Evolutionary conservation across 495 filamentous ascomycete genomes (phyloP), one percentile per base, ranked within the genome.

Genomic region (Cladorrhinum samala): DNA sequence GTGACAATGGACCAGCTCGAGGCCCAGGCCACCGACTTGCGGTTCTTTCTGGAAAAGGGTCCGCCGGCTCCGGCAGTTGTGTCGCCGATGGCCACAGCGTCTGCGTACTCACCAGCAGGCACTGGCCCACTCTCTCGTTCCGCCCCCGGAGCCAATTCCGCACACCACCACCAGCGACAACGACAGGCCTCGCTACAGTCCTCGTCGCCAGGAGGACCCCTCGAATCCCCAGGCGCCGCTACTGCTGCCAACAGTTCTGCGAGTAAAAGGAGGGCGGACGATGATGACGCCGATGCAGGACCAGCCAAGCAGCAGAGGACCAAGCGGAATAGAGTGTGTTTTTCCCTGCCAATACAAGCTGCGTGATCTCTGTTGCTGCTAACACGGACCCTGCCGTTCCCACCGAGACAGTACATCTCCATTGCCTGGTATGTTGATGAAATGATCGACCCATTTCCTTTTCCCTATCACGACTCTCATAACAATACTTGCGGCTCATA

Each of bases 361-460:
- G 24, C 23, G 16, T 13, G 23, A 18, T n/a, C 25, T 19, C n/a
- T 13, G 17, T 49, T 13, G 24, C 16, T 48, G 16, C 2, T 17
- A n/a, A n/a, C n/a, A n/a, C 24, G n/a, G 37, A 23, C 36, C 53
- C 56, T 21, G 56, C 50, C 37, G n/a, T 14, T 20, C 9, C 11
- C 16, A 24, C 7, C 23, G 42, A 42, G 37, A 9, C 76, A 88
- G 65, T 95, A 95, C 72, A 92, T 93, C 64, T 90, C 88, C 33
- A 93, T 95, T 59, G 90, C 90, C 61, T 95, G 89, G 88, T 92
- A 79, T 64, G 81, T 63, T 49, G 7, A 9, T 8, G 17, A 19
- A 36, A 50, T 20, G 19, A 21, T 20, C 33, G 9, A 41, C 42
- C 21, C 23, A 45, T 7, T 39, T 6, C 30, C 17, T 19, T 18